Percentiles rank a stretch among this genome's conserved stretches.
Evolutionary conservation across 2,329 filamentous ascomycete genomes (phyloP).

Genomic region (Cercospora berteroae): DNA sequence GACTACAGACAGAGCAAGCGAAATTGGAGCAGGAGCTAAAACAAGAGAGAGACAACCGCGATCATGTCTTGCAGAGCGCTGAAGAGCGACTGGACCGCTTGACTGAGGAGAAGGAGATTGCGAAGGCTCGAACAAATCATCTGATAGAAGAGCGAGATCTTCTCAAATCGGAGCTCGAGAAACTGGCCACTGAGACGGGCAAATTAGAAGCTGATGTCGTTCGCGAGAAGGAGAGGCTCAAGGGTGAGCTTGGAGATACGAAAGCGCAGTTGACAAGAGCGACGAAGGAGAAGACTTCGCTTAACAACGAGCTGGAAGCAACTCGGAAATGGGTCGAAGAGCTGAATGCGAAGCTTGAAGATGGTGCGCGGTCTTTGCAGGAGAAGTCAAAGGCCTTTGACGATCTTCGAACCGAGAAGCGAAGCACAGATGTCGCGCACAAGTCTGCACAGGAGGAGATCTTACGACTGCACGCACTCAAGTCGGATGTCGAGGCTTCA

Average conservation of each 20-base stretch:
- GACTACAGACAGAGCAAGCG: background rate
- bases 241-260: conserved; percentile 8
- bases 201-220: conserved; percentile 10
- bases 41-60: conserved; percentile 2
- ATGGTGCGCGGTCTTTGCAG: conserved; percentile 19
- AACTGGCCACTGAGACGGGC: conserved; percentile 4
- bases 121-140: conserved; percentile 15
- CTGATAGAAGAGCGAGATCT: conserved; percentile 7
- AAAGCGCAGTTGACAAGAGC: conserved; percentile 12
- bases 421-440: conserved; percentile 9
- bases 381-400: conserved; percentile 14
- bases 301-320: conserved; percentile 19
- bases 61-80: conserved; percentile 1
- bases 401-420: conserved; percentile 17
- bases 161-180: background rate
- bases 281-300: conserved; percentile 18
- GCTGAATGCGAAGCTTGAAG: conserved; percentile 18
- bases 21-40: background rate
- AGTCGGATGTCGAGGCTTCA: conserved; percentile 19
- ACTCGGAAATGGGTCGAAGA: conserved; percentile 17
- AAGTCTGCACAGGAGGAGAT: conserved; percentile 17
- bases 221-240: conserved; percentile 11
- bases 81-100: conserved; percentile 19
- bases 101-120: conserved; percentile 21
- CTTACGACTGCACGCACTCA: conserved; percentile 14